These are phyloP conservation scores for Cladorrhinum sp. DNA, from an alignment of 2,329 filamentous ascomycete genomes.

Conservation along the genomic window DNA sequence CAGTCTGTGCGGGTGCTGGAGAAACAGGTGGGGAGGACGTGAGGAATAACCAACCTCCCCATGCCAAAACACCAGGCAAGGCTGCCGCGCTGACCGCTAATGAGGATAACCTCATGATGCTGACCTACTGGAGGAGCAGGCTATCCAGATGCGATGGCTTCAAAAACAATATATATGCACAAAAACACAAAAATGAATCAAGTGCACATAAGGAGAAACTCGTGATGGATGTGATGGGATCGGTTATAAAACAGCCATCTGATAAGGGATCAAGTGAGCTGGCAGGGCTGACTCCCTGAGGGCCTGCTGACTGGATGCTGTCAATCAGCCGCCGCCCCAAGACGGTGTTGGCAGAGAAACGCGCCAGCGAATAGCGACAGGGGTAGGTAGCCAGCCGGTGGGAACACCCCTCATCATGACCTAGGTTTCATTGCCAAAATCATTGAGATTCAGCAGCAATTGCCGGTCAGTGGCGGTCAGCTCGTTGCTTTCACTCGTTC, in stretches of 20 bases:
- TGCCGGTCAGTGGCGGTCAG: no score
- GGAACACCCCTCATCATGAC: not conserved
- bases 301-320: not conserved
- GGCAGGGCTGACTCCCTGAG: not conserved
- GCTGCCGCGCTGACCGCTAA: constrained; percentile 29
- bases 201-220: not conserved
- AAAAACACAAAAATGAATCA: no score
- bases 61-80: constrained; percentile 37
- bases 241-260: not conserved
- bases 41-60: constrained; percentile 39
- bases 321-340: constrained; percentile 1
- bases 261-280: constrained; percentile 3
- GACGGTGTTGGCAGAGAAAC: constrained; percentile 10
- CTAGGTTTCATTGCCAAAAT: not conserved
- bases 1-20: not conserved
- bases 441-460: not conserved
- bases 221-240: not conserved
- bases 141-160: not conserved
- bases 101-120: constrained; percentile 24
- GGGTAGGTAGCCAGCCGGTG: not conserved
- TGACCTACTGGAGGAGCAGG: no score
- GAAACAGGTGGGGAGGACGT: not conserved
- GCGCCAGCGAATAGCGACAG: not conserved
- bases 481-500: not conserved
- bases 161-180: not conserved